phyloP scores from a whole-genome alignment of 768 basidiomycete genomes.

The Leccinum aurantiacum region DNA sequence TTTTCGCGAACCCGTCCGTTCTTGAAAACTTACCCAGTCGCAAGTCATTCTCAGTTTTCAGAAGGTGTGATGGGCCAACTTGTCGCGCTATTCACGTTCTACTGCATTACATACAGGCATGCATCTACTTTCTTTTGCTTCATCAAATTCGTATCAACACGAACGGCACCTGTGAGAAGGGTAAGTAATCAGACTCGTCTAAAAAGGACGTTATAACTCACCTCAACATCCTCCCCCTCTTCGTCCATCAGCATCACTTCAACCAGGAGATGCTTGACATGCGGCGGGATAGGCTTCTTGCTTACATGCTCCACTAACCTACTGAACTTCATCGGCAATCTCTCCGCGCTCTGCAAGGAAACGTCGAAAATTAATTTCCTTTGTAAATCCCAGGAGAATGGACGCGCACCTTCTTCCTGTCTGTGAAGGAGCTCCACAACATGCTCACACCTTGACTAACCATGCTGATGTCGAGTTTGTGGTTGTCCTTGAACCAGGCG shows the following conservation, averaged over 20 bases:
- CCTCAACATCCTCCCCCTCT: conserved; percentile 94
- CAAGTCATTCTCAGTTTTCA: background rate
- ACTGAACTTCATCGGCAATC: conserved; percentile 86
- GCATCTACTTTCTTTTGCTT: background rate
- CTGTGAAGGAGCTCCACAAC: conserved; percentile 94
- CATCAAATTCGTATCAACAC: conserved; percentile 67
- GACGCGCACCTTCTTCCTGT: conserved; percentile 79
- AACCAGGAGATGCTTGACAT: conserved; percentile 81
- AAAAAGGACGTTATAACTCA: conserved; percentile 29
- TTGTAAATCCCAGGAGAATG: background rate
- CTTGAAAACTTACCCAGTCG: too few species aligned
- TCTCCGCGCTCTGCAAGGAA: conserved; percentile 72
- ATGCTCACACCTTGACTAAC: conserved; percentile 97
- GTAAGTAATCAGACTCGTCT: background rate
- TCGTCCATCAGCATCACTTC: conserved; percentile 95
- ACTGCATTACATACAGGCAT: conserved; percentile 12
- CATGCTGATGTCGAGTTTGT: conserved; percentile 90
- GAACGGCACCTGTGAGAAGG: conserved; percentile 66
- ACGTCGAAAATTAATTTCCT: conserved; percentile 5
- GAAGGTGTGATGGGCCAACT: background rate
- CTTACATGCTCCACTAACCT: conserved; percentile 90
- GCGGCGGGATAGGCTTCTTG: conserved; percentile 88
- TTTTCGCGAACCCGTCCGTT: background rate
- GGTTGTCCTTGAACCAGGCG: conserved; percentile 77
- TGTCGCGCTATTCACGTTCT: background rate